Conservation (phyloP, 441 rosid genomes). For the Metrosideros polymorpha region DNA sequence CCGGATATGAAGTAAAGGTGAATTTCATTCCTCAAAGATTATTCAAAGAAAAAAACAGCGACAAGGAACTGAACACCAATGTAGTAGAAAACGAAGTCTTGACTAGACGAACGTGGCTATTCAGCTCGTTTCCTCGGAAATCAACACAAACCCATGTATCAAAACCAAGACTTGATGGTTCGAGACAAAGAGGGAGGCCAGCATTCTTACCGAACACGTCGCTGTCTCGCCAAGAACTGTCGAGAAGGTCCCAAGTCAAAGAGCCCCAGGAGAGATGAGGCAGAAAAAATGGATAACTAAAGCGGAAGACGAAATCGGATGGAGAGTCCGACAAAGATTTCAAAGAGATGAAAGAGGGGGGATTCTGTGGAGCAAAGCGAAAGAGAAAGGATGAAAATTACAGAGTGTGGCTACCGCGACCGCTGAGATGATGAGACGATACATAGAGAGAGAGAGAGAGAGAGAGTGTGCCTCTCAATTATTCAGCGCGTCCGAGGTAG, state of each 20-base stretch:
- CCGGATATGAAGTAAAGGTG: not conserved
- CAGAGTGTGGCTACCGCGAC: not conserved
- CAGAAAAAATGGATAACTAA: not conserved
- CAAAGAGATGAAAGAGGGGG: not conserved
- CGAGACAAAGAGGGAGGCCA: not conserved
- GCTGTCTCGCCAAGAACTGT: not conserved
- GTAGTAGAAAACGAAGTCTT: not conserved
- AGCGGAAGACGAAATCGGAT: not conserved
- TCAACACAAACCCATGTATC: not conserved
- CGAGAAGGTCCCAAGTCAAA: not conserved
- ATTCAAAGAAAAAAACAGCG: not conserved
- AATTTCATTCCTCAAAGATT: not conserved
- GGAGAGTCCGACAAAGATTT: not conserved
- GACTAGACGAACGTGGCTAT: not conserved
- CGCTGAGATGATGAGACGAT: not conserved
- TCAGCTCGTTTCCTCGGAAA: not conserved
- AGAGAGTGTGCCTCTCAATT: fast-evolving
- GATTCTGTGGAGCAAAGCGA: not conserved
- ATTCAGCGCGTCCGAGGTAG: not conserved
- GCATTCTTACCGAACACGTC: not conserved
- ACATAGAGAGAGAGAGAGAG: not conserved
- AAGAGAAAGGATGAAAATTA: not conserved
- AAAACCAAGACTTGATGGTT: not conserved
- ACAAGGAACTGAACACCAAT: not conserved
- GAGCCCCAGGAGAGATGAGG: not conserved